phyloP scores from a whole-genome alignment of 768 basidiomycete genomes.

The Lactifluus hygrophoroides region DNA sequence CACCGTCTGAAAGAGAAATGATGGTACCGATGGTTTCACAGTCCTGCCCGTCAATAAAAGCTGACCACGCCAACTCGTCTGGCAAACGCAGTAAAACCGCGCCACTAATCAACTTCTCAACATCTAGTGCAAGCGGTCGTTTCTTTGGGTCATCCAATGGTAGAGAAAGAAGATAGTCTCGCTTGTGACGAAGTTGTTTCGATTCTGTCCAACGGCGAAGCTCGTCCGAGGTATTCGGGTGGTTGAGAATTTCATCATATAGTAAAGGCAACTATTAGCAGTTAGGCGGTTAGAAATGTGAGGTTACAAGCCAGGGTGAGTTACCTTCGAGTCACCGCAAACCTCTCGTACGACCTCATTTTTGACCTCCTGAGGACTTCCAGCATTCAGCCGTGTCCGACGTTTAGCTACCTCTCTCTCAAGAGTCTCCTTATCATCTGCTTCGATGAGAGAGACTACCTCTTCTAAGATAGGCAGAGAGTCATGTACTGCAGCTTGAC shows the following conservation, averaged over 20 bases:
- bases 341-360: slow-evolving; percentile 63
- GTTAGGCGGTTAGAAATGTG: neutral
- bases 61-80: slow-evolving; percentile 76
- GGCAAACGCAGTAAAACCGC: slow-evolving; percentile 66
- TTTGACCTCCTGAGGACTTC: slow-evolving; percentile 46
- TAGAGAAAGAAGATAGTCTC: slow-evolving; percentile 52
- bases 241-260: slow-evolving; percentile 75
- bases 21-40: slow-evolving; percentile 49
- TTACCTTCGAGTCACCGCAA: slow-evolving; percentile 51
- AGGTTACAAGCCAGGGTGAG: slow-evolving; percentile 4
- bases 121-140: slow-evolving; percentile 40
- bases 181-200: slow-evolving; percentile 61
- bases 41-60: slow-evolving; percentile 69
- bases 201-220: slow-evolving; percentile 70
- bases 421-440: slow-evolving; percentile 47
- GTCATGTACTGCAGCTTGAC: slow-evolving; percentile 59
- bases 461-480: slow-evolving; percentile 67
- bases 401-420: slow-evolving; percentile 69
- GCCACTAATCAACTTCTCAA: slow-evolving; percentile 67
- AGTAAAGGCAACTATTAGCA: slow-evolving; percentile 52
- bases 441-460: slow-evolving; percentile 54
- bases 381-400: slow-evolving; percentile 65
- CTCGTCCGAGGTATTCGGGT: slow-evolving; percentile 69
- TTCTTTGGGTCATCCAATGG: slow-evolving; percentile 40
- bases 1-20: slow-evolving; percentile 4